Evolutionary conservation across 352 stramenopile species (phyloP), one percentile per base, ranked within the genome.

Genomic region (Globisporangium nodosum): DNA sequence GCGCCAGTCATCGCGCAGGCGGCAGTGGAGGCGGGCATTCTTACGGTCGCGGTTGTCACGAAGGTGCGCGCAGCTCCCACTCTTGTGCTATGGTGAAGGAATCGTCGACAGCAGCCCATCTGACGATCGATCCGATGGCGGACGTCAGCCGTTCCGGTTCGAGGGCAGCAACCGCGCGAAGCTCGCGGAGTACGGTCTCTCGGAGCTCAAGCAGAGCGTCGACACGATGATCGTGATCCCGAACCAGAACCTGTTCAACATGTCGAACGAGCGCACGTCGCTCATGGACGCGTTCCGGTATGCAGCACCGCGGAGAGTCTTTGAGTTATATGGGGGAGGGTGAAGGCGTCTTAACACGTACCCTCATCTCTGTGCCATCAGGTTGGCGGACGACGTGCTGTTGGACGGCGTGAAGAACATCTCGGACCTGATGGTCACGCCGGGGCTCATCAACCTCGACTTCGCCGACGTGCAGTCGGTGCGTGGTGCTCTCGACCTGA

Each of bases 171-270:
- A 94, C 57, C 85, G 85, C 33, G 70, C 73, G 5, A 94, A 94
- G 58, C 73, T 94, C 40, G 85, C 85, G 7, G 76, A 87, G 18
- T 73, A 91, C 61, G 85, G 85, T 1, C 79, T 94, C 20, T 63
- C 71, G 45, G 70, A 95, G 54, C 67, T 94, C 55, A 88, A 87
- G 54, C 79, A 94, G 51, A 92, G 81, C 60, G 85, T 92, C 16
- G 85, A 94, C 64, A 94, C 82, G 46, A 92, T 94, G 81, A 87
- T 94, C 48, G 78, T 91, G 35, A 94, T 94, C 54, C 85, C 85
- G 45, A 94, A 94, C 73, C 85, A 94, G 64, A 94, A 94, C 70
- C 54, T 94, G 49, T 94, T 94, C 69, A 91, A 89, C 63, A 92
- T 96, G 73, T 92, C 85, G 33, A 92, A 77, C 53, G 83, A 91